phyloP scores from a whole-genome alignment of 805 yeast species.

The Ogataea pignaliae region DNA sequence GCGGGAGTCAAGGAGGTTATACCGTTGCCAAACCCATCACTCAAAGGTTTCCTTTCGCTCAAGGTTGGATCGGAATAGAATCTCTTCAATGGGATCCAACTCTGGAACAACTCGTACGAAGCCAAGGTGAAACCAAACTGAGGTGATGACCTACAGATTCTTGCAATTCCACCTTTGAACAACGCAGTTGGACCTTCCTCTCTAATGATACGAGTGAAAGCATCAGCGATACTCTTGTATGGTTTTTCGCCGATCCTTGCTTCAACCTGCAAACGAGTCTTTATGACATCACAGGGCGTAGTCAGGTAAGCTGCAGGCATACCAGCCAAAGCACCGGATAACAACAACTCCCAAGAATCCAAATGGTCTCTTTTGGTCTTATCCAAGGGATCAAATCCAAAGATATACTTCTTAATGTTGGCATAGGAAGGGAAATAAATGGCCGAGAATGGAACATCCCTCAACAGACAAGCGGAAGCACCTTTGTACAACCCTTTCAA shows the following conservation, averaged over 20 bases:
- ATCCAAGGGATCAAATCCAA: slow-evolving; percentile 74
- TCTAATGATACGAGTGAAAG: slow-evolving; percentile 63
- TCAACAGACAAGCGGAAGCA: slow-evolving; percentile 80
- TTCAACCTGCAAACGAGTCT: slow-evolving; percentile 89
- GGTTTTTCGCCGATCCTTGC: slow-evolving; percentile 70
- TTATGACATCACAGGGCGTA: slow-evolving; percentile 95
- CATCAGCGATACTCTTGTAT: slow-evolving; percentile 74
- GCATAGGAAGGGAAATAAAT: slow-evolving; percentile 97
- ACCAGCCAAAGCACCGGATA: slow-evolving; percentile 93
- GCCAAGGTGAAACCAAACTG: slow-evolving; percentile 97
- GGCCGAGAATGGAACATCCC: slow-evolving; percentile 96
- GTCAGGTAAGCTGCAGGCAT: slow-evolving; percentile 97
- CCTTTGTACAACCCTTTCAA: slow-evolving; percentile 86
- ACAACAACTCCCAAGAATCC: slow-evolving; percentile 76
- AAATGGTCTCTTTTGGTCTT: slow-evolving; percentile 54
- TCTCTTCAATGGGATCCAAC: slow-evolving; percentile 61
- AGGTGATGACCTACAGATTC: slow-evolving; percentile 93
- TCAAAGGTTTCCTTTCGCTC: slow-evolving; percentile 3
- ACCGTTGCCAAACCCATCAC: slow-evolving; percentile 25
- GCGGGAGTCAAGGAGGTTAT: slow-evolving; percentile 22
- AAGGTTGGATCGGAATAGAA: slow-evolving; percentile 27
- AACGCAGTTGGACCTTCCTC: slow-evolving; percentile 86
- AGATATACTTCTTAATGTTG: slow-evolving; percentile 77
- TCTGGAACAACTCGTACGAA: slow-evolving; percentile 90
- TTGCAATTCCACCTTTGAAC: slow-evolving; percentile 94